These are phyloP conservation scores for Catenaria anguillulae DNA, from an alignment of 371 early-diverging fungal genomes.

Conservation along the genomic window DNA sequence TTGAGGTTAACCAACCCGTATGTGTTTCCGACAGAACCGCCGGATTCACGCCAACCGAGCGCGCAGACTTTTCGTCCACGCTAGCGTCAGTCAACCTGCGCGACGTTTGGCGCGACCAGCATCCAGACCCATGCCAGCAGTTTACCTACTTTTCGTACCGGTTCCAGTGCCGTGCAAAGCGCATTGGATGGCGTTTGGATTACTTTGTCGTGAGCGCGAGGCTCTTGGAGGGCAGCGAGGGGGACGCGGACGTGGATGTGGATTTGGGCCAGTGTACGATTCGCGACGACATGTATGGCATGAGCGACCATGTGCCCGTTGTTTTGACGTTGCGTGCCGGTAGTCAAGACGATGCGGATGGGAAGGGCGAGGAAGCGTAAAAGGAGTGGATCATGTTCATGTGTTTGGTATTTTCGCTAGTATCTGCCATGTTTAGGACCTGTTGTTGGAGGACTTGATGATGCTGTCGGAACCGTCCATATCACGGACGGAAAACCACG, in stretches of 20 bases:
- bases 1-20: background rate
- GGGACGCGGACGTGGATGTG: too few relatives aligned
- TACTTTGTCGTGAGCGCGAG: constrained; percentile 62
- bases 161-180: constrained; percentile 43
- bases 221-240: constrained; percentile 18
- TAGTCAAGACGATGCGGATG: too few relatives aligned
- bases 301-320: constrained; percentile 79
- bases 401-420: too few relatives aligned
- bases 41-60: constrained; percentile 75
- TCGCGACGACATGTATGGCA: constrained; percentile 66
- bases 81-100: constrained; percentile 39
- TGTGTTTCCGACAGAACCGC: constrained; percentile 34
- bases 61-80: constrained; percentile 50
- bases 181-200: constrained; percentile 77
- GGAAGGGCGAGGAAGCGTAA: too few relatives aligned
- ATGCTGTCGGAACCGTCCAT: too few relatives aligned
- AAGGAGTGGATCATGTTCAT: too few relatives aligned
- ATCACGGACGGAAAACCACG: too few relatives aligned
- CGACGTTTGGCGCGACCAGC: constrained; percentile 61
- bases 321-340: constrained; percentile 17
- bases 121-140: constrained; percentile 43
- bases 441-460: too few relatives aligned
- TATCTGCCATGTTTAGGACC: too few relatives aligned
- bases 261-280: constrained; percentile 31
- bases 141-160: constrained; percentile 44